Evolutionary conservation across 805 yeast genomes (phyloP).

Genomic region (Suhomyces faveliae): DNA sequence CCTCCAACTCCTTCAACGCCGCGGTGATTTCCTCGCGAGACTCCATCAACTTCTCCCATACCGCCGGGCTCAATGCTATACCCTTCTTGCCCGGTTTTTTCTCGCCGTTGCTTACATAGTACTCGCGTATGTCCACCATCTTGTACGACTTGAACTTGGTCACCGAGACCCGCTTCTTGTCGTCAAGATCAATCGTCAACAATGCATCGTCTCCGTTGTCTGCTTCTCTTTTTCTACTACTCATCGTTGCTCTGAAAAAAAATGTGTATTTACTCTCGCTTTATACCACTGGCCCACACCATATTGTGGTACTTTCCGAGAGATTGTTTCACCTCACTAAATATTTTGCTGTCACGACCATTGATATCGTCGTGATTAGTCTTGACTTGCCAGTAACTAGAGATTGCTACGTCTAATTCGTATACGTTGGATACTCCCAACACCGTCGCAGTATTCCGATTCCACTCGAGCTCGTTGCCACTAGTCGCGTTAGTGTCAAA

Average conservation of each 20-base stretch:
- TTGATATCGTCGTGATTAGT: conserved; percentile 31
- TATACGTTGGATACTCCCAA: conserved; percentile 67
- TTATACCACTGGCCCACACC: conserved; percentile 55
- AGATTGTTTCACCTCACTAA: conserved; percentile 40
- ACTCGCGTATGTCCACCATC: conserved; percentile 83
- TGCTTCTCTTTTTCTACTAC: not conserved
- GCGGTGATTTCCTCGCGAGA: conserved; percentile 46
- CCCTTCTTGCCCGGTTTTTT: conserved; percentile 82
- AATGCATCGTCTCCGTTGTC: conserved; percentile 8
- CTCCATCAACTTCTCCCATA: conserved; percentile 51
- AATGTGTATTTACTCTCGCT: not conserved
- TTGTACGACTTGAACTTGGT: conserved; percentile 64
- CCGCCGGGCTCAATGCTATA: conserved; percentile 55
- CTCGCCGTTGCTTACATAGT: conserved; percentile 56
- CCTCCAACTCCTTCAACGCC: conserved; percentile 42
- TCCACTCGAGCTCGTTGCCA: conserved; percentile 16
- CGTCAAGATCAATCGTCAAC: conserved; percentile 29
- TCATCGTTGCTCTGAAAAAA: not conserved
- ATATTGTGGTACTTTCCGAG: conserved; percentile 58
- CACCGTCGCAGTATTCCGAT: conserved; percentile 54
- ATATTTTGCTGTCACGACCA: conserved; percentile 42
- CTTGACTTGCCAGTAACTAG: conserved; percentile 51
- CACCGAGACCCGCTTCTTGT: conserved; percentile 65
- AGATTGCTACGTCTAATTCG: conserved; percentile 65
- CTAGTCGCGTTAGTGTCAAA: conserved; percentile 21